Evolutionary conservation across 805 yeast genomes (phyloP), one percentile per base, ranked within the genome.

Genomic region (Myxozyma udenii): DNA sequence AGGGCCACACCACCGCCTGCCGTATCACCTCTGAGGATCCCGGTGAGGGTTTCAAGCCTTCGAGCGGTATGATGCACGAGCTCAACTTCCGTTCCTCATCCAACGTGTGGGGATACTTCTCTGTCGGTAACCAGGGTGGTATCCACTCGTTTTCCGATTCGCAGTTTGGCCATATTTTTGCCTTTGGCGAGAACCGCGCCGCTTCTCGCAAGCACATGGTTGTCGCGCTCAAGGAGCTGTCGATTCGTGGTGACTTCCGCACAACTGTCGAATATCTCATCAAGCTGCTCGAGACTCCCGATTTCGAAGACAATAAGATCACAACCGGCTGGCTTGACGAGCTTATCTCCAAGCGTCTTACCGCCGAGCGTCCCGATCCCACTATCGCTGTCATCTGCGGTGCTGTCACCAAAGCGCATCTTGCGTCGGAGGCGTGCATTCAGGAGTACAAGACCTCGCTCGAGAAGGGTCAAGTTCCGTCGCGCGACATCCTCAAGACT

Each of bases 311-410:
- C 52, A 95, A 93, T 71, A 91, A 93, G 44, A 91, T 93, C 65
- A 93, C 98, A 53, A 93, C 99, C 52, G 98, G 98, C 50, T 93
- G 99, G 99, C 81, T 93, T 66, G 98, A 93, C 71, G 98, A 91
- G 71, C 80, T 93, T 65, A 93, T 93, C 65, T 77, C 95, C 55
- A 87, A 87, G 71, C 89, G 86, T 65, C 81, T 95, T 70, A 93
- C 98, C 36, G 95, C 96, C 37, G 97, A 93, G 73, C 84, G 97
- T 72, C 98, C 98, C 38, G 97, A 95, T 70, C 80, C 89, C 41
- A 78, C 80, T 46, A 68, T 90, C 53, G 98, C 98, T 30, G 93
- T 91, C 45, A 78, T 93, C 50, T 90, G 97, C 73, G 99, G 99
- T 72, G 98, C 98, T 46, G 95, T 87, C 19, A 84, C 97, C n/a